Evolutionary conservation across 2,329 filamentous ascomycete species (phyloP).

Genomic region (Aspergillus fischeri): DNA sequence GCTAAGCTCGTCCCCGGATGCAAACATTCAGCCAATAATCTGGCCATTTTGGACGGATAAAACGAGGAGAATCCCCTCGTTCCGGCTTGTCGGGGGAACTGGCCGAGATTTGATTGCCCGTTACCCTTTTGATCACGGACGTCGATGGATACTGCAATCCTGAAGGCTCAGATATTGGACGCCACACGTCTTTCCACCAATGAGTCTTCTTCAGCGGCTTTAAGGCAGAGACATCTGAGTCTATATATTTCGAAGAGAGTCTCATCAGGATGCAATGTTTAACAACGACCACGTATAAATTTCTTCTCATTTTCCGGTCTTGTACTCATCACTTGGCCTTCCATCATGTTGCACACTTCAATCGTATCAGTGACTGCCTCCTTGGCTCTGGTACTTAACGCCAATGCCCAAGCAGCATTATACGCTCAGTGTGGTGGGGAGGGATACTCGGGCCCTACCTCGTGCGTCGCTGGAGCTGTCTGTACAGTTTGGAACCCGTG

Average conservation of each 20-base stretch:
- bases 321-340: not conserved
- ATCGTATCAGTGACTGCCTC: not conserved
- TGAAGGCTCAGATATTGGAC: not conserved
- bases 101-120: not conserved
- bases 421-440: not conserved
- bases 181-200: not conserved
- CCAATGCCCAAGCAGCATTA: not conserved
- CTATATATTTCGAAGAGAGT: not conserved
- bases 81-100: not conserved
- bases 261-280: not conserved
- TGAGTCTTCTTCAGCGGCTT: not conserved
- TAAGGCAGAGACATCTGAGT: not conserved
- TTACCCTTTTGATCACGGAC: not conserved
- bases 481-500: not conserved
- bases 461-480: not conserved
- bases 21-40: not conserved
- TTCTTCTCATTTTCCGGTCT: too few species aligned
- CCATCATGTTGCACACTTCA: not conserved
- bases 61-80: not conserved
- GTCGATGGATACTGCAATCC: not conserved
- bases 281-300: too few species aligned
- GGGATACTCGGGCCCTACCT: not conserved
- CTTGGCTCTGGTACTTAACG: not conserved
- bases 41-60: not conserved
- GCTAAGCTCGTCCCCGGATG: not conserved